These are phyloP conservation scores for Aphanomyces cochlioides DNA, from an alignment of 352 stramenopile genomes.

Conservation along the genomic window DNA sequence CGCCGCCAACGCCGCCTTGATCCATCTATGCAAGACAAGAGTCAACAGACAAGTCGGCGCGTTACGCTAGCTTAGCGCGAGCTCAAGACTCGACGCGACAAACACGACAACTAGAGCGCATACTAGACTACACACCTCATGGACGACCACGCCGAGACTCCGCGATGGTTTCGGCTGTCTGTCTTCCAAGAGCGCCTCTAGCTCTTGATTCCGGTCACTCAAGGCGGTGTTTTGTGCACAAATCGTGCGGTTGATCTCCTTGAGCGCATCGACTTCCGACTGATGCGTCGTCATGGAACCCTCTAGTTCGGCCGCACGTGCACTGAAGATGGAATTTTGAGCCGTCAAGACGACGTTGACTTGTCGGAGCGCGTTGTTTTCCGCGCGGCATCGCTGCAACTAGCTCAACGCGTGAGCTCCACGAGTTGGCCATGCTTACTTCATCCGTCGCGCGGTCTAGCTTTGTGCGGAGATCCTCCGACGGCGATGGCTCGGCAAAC, in stretches of 20 bases:
- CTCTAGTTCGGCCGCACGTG: constrained; percentile 17
- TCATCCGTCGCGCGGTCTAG: constrained; percentile 5
- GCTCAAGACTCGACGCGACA: no score
- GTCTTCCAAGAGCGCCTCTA: constrained; percentile 7
- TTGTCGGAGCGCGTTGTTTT: constrained; percentile 21
- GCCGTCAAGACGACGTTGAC: constrained; percentile 21
- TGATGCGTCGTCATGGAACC: neutral
- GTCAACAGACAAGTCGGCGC: no score
- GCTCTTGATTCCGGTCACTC: constrained; percentile 13
- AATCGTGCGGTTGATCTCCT: constrained; percentile 25
- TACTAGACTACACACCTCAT: neutral
- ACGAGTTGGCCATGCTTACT: constrained; percentile 8
- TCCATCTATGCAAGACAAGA: no score
- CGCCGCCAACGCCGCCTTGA: no score
- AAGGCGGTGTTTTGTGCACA: constrained; percentile 16
- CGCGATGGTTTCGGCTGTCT: constrained; percentile 54
- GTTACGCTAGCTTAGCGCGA: no score
- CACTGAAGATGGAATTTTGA: constrained; percentile 20
- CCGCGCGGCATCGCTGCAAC: constrained; percentile 11
- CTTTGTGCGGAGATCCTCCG: neutral
- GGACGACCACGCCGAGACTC: neutral
- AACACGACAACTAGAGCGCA: no score
- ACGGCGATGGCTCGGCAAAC: constrained; percentile 12
- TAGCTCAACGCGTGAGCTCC: neutral
- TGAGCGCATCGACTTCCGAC: constrained; percentile 19